Base-by-base conservation (phyloP, 1,139 yeast species). In the Suhomyces maxii region DNA sequence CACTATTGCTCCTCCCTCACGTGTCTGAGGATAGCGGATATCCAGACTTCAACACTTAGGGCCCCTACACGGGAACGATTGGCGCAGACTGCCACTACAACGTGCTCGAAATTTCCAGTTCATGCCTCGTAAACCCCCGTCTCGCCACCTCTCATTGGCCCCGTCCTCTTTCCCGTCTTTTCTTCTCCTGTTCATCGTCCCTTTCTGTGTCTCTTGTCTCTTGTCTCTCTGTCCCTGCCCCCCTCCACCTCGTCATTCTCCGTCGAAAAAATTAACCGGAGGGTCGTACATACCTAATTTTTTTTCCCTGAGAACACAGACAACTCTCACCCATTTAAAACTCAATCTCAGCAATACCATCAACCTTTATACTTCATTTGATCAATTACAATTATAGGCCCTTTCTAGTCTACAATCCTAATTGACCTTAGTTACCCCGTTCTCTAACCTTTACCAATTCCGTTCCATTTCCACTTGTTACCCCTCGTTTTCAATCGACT, bases 231-330 rank as follows among this genome's bases (percentile, higher is more conserved):
- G 13, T 33, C 13, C 9, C 35, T 13, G 7, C 35, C 35, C 4
- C 12, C 13, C 9, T 14, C 12, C 35, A 11, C 35, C 35, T 33
- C 18, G 35, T 33, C 9, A 33, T 33, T 38, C 40, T 30, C 36
- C 35, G 14, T 35, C 34, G 18, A 32, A 33, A 36, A 41, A 41
- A 37, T 25, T 30, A 39, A 41, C 37, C 37, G 34, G 35, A 11
- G 40, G 45, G 49, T 46, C 49, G 54, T 50, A 42, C 45, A 37
- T 25, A 41, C 44, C 44, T 36, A 42, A 45, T 44, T 45, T 45
- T 45, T 45, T 47, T 45, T 47, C 39, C 42, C 38, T 40, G 40
- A 35, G 36, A 18, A 18, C 23, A 18, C 23, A 18, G 23, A 18
- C 23, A 11, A 36, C 45, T 38, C 45, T 40, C 36, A 34, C 44